phyloP scores from a whole-genome alignment of 306 rosid genomes.

The Quillaja saponaria region DNA sequence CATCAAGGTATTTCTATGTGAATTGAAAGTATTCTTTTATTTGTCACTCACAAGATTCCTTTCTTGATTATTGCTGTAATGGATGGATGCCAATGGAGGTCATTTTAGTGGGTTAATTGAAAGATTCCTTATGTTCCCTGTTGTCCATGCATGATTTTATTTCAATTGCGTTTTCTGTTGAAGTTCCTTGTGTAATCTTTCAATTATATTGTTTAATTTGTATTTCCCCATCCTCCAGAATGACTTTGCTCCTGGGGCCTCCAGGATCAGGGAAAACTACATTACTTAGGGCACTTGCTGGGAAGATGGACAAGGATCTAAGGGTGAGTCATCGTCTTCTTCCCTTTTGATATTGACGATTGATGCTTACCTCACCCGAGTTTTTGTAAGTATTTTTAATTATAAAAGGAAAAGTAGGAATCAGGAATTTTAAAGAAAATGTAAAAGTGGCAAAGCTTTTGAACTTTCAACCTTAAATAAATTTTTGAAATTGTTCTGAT shows the following conservation, averaged over 20 bases:
- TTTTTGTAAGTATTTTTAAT: not conserved
- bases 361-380: slow-evolving; percentile 5
- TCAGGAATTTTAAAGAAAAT: slow-evolving; percentile 1
- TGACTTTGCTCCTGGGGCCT: slow-evolving; percentile 61
- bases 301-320: slow-evolving; percentile 47
- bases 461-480: not conserved
- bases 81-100: not conserved
- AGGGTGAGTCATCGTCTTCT: slow-evolving; percentile 38
- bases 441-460: not conserved
- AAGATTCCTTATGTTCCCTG: not conserved
- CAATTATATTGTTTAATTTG: slow-evolving; percentile 2
- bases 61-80: not conserved
- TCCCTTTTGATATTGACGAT: slow-evolving; percentile 1
- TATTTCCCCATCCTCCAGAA: slow-evolving; percentile 33
- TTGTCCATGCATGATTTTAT: not conserved
- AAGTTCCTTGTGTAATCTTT: not conserved
- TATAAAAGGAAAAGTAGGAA: not conserved
- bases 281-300: slow-evolving; percentile 52
- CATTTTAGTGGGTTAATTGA: not conserved
- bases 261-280: slow-evolving; percentile 66
- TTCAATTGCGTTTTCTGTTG: not conserved
- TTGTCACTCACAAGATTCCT: slow-evolving; percentile 5
- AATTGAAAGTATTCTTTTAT: not conserved
- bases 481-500: not conserved
- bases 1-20: slow-evolving; percentile 42